Conservation (phyloP, 495 filamentous ascomycete genomes). For the Talaromyces nanjingensis region DNA sequence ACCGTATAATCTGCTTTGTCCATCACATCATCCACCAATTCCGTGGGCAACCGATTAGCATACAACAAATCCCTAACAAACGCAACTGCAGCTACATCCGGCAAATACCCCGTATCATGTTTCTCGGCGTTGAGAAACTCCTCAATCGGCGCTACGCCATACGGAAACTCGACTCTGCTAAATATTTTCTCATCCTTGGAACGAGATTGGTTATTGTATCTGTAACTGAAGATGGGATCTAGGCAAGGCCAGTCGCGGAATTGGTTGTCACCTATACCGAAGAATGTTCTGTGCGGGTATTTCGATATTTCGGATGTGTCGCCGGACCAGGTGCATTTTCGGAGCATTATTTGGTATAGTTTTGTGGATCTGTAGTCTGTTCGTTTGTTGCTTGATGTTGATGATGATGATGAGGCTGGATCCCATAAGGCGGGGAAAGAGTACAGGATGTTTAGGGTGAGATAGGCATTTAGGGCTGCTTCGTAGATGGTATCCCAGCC, state of each 20-base stretch:
- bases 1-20: conserved; percentile 10
- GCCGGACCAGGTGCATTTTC: not conserved
- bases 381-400: not conserved
- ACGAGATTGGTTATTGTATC: not conserved
- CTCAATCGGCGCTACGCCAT: conserved; percentile 10
- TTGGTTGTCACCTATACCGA: not conserved
- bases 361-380: conserved; percentile 17
- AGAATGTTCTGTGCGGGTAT: conserved; percentile 3
- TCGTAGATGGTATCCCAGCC: conserved; percentile 16
- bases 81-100: not conserved
- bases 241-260: not conserved
- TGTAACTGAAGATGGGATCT: not conserved
- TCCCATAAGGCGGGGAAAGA: conserved; percentile 18
- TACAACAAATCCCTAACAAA: conserved; percentile 1
- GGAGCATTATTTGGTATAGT: conserved; percentile 13
- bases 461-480: conserved; percentile 12
- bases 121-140: conserved; percentile 7
- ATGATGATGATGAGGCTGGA: not conserved
- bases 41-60: conserved; percentile 11
- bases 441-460: conserved; percentile 14
- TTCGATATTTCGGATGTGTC: not conserved
- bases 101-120: not conserved
- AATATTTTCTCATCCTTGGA: not conserved
- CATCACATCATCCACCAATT: conserved; percentile 15
- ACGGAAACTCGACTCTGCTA: not conserved